Conservation (phyloP, 2,329 filamentous ascomycete species). For the Chaetomium olivaceum region DNA sequence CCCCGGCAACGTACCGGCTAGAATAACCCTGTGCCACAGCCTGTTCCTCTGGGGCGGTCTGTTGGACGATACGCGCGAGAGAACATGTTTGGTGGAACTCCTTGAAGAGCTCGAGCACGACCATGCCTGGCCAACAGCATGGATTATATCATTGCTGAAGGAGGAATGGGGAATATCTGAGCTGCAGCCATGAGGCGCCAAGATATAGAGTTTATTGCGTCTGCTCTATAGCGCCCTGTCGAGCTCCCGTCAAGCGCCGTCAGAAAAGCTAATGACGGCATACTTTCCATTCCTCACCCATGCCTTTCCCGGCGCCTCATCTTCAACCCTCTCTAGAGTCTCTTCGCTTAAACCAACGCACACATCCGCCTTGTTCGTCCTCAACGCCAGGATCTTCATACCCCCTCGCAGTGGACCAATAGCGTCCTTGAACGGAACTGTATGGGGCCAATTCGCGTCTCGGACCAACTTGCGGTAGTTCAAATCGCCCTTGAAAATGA, state of each 20-base stretch:
- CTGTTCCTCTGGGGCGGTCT: conserved; percentile 6
- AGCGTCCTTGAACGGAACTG: background rate
- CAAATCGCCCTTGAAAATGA: conserved; percentile 3
- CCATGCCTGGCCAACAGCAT: conserved; percentile 8
- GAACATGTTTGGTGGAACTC: conserved; percentile 2
- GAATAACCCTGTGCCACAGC: conserved; percentile 11
- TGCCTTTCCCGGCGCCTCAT: background rate
- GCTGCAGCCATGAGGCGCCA: too few species aligned
- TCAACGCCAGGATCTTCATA: conserved; percentile 8
- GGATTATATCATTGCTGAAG: conserved; percentile 5
- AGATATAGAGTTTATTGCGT: too few species aligned
- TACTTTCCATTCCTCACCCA: conserved; percentile 9
- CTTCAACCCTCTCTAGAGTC: background rate
- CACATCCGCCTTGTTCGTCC: conserved; percentile 10
- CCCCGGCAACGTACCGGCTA: conserved; percentile 3
- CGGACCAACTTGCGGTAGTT: conserved; percentile 6
- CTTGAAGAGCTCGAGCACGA: conserved; percentile 3
- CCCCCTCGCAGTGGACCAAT: background rate
- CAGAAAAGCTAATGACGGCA: conserved; percentile 9
- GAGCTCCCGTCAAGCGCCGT: background rate
- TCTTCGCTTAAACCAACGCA: background rate
- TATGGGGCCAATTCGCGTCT: conserved; percentile 2
- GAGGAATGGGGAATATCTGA: conserved; percentile 1
- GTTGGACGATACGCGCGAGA: conserved; percentile 7
- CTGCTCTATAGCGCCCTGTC: too few species aligned